Evolutionary conservation across 495 filamentous ascomycete genomes (phyloP).

Genomic region (Talaromyces borbonicus): DNA sequence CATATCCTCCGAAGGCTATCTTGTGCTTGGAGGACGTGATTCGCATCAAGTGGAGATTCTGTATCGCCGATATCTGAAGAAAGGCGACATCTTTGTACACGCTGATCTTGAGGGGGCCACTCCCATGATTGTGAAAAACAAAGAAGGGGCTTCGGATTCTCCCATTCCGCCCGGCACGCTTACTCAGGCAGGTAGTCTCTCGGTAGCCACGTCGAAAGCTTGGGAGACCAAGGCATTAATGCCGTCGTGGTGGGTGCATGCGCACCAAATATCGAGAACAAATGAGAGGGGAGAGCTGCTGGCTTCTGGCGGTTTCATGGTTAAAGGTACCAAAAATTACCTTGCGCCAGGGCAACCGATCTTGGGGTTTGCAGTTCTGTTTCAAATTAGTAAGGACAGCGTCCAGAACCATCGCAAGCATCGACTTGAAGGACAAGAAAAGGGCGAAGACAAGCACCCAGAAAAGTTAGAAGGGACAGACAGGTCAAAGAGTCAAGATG

Average conservation of each 20-base stretch:
- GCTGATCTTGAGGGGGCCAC: conserved; percentile 82
- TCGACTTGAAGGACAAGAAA: conserved; percentile 41
- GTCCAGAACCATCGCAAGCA: conserved; percentile 70
- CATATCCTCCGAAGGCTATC: conserved; percentile 89
- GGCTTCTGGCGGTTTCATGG: conserved; percentile 61
- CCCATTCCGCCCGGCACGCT: conserved; percentile 88
- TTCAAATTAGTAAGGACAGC: conserved; percentile 82
- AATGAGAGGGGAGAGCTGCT: conserved; percentile 71
- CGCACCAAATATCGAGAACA: conserved; percentile 80
- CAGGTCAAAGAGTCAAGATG: conserved; percentile 8
- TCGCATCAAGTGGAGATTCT: conserved; percentile 85
- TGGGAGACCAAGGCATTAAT: conserved; percentile 96
- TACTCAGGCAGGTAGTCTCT: conserved; percentile 77
- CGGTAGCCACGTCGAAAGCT: conserved; percentile 72
- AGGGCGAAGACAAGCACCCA: neutral
- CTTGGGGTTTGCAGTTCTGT: conserved; percentile 79
- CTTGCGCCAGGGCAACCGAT: conserved; percentile 81
- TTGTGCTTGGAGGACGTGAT: conserved; percentile 79
- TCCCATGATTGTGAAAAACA: conserved; percentile 79
- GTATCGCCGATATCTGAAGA: conserved; percentile 73
- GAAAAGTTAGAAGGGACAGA: neutral
- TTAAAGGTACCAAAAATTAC: conserved; percentile 80
- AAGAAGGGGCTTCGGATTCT: conserved; percentile 57
- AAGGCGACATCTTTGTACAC: conserved; percentile 85
- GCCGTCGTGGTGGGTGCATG: conserved; percentile 88